phyloP scores from a whole-genome alignment of 2,329 filamentous ascomycete species.

The Clarireedia sp. region DNA sequence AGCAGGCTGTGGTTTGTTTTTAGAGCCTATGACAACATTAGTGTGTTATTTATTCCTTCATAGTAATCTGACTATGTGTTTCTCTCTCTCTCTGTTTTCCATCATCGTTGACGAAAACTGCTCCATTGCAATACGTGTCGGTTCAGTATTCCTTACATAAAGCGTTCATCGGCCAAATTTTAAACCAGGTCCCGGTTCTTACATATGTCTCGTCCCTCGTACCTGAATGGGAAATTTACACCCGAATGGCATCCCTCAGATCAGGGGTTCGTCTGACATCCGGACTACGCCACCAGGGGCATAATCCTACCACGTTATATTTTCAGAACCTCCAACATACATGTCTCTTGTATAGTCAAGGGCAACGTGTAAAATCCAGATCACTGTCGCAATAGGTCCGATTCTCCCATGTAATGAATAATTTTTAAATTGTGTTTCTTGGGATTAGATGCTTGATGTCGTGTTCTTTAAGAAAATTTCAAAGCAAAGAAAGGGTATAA shows the following conservation, averaged over 20 bases:
- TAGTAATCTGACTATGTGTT: too few relatives aligned
- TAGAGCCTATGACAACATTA: background rate
- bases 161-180: background rate
- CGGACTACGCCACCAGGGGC: background rate
- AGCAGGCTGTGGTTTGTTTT: background rate
- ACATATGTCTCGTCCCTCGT: background rate
- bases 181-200: background rate
- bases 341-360: too few relatives aligned
- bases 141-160: background rate
- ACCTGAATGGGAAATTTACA: background rate
- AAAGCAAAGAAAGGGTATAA: slow-evolving; percentile 6
- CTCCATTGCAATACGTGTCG: too few relatives aligned
- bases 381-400: too few relatives aligned
- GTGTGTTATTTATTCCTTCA: background rate
- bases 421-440: background rate
- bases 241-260: background rate
- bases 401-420: too few relatives aligned
- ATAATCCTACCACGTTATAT: background rate
- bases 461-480: background rate
- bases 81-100: too few relatives aligned
- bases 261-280: slow-evolving; percentile 3
- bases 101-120: too few relatives aligned
- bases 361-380: too few relatives aligned
- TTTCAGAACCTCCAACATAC: background rate
- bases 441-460: background rate